Conservation (phyloP, 352 stramenopile species). For the Phytopythium ostracodes region DNA sequence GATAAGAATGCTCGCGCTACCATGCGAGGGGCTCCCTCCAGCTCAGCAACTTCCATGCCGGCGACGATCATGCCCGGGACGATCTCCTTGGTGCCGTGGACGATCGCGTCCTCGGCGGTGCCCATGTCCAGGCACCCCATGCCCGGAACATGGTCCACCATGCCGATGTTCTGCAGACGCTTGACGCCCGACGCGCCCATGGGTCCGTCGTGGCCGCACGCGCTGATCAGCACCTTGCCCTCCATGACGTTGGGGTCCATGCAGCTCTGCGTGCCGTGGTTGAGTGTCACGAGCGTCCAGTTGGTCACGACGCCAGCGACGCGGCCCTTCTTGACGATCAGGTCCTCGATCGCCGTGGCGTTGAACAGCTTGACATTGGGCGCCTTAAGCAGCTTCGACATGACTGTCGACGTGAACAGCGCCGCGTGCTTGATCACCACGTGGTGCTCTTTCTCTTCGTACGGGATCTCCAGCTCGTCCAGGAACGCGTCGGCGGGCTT, state of each 20-base stretch:
- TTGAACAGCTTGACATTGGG: slow-evolving; percentile 74
- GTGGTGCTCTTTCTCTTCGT: slow-evolving; percentile 59
- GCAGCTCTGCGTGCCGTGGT: slow-evolving; percentile 67
- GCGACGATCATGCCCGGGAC: slow-evolving; percentile 60
- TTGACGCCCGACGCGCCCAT: slow-evolving; percentile 66
- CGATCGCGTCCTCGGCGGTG: slow-evolving; percentile 57
- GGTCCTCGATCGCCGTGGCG: slow-evolving; percentile 60
- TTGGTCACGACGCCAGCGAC: slow-evolving; percentile 66
- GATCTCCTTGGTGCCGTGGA: slow-evolving; percentile 60
- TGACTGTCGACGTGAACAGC: slow-evolving; percentile 61
- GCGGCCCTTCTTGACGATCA: slow-evolving; percentile 61
- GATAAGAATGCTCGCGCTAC: slow-evolving; percentile 11
- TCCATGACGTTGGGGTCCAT: slow-evolving; percentile 76
- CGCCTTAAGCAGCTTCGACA: slow-evolving; percentile 51
- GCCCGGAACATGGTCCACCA: slow-evolving; percentile 50
- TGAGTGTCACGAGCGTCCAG: slow-evolving; percentile 63
- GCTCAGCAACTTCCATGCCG: slow-evolving; percentile 61
- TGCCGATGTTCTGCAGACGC: slow-evolving; percentile 61
- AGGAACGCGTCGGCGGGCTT: slow-evolving; percentile 59
- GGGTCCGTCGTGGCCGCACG: slow-evolving; percentile 54
- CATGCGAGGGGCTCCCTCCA: slow-evolving; percentile 57
- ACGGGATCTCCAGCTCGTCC: slow-evolving; percentile 64
- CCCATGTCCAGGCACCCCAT: slow-evolving; percentile 61
- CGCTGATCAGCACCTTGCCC: slow-evolving; percentile 60
- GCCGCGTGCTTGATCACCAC: slow-evolving; percentile 66